These are phyloP conservation scores for Erodium texanum DNA, from an alignment of 441 rosid species.

Conservation along the genomic window DNA sequence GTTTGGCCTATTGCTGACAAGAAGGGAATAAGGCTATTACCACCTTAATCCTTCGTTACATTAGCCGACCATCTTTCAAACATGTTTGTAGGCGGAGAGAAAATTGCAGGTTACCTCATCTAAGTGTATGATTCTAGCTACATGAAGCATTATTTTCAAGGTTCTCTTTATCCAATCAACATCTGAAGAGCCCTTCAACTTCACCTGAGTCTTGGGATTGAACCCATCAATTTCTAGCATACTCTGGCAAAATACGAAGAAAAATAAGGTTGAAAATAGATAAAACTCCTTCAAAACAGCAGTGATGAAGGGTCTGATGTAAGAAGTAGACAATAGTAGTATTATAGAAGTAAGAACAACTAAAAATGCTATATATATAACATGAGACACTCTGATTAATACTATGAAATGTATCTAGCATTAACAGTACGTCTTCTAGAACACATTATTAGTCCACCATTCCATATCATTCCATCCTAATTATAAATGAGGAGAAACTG, in stretches of 20 bases:
- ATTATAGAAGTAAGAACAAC: background rate
- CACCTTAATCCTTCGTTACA: background rate
- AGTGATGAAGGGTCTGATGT: background rate
- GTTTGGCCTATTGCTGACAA: background rate
- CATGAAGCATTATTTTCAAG: slow-evolving; percentile 44
- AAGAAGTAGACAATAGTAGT: background rate
- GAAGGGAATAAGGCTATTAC: background rate
- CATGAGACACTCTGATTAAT: background rate
- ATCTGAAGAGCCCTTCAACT: slow-evolving; percentile 25
- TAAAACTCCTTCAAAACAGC: slow-evolving; percentile 3
- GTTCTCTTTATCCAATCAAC: slow-evolving; percentile 29
- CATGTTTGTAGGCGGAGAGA: background rate
- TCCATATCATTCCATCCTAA: background rate
- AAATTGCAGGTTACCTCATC: slow-evolving; percentile 48
- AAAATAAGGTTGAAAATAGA: background rate
- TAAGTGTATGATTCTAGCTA: slow-evolving; percentile 57
- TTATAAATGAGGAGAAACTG: background rate
- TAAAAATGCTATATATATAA: background rate
- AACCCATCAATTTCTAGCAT: slow-evolving; percentile 48
- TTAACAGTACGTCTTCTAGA: background rate
- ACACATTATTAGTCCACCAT: background rate
- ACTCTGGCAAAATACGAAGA: slow-evolving; percentile 31
- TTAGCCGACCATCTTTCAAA: slow-evolving; percentile 6
- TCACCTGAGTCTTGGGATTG: slow-evolving; percentile 35
- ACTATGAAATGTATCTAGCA: background rate